Evolutionary conservation across 768 basidiomycete genomes (phyloP), one percentile per base, ranked within the genome.

Genomic region (Calocera cornea): DNA sequence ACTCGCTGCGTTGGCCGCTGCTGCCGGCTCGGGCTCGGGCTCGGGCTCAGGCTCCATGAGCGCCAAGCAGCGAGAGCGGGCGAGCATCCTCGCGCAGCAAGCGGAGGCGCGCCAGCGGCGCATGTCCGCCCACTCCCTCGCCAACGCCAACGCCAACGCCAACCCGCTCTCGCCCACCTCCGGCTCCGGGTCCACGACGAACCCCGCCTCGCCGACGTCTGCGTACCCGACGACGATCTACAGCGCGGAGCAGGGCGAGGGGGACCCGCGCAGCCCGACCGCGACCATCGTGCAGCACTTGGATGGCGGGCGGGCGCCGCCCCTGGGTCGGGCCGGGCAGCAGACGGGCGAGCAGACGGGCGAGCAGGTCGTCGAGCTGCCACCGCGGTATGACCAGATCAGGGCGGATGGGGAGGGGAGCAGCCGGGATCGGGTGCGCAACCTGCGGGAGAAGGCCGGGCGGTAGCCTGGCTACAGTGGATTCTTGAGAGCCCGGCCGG

Each of bases 341-440:
- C 27, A 27, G 31, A 33, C 44, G 14, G 14, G 27, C 14, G 10
- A 27, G 54, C 19, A 47, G 44, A 19, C 5, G 44, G 8, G 19
- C 8, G 24, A 19, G 44, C 8, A 47, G 44, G 11, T 60, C 11
- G 54, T 29, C 5, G 54, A 60, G 54, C 31, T 60, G 54, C 54
- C 54, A 16, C 54, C 54, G 54, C 11, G 54, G 54, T 60, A 60
- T 31, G 54, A 60, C 54, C 54, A 60, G 54, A 60, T 60, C 5
- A 5, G 44, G 8, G 44, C 7, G 14, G 27, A 33, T 11, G 54
- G 31, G 5, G 54, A 16, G 31, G 54, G 16, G 54, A 22, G 54
- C 14, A 60, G 54, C 31, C 2, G 54, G 27, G 22, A 22, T 14
- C 14, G 54, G 54, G 54, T 60, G 54, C 14, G 54, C 14, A 60